Conservation (phyloP, 106 monocot species). For the Triglochin maritima region DNA sequence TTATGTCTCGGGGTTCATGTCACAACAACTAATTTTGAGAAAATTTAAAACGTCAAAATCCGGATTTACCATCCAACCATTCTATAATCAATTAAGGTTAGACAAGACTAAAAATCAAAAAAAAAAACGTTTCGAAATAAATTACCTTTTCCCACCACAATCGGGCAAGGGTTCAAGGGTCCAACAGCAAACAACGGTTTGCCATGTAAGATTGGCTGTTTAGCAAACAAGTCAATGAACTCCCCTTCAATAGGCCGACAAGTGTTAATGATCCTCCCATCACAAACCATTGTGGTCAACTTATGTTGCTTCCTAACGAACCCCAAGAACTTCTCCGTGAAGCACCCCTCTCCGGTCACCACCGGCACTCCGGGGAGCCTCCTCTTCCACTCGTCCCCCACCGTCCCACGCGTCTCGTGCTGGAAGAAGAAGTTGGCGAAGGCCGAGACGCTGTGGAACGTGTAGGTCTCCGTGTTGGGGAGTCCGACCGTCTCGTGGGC, state of each 20-base stretch:
- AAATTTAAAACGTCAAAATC: too few species aligned
- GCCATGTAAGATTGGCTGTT: not conserved
- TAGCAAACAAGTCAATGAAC: slow-evolving; percentile 35
- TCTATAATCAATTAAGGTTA: too few species aligned
- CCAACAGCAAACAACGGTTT: slow-evolving; percentile 43
- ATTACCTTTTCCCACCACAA: too few species aligned
- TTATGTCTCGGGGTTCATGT: too few species aligned
- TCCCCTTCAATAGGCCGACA: slow-evolving; percentile 39
- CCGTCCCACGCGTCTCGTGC: slow-evolving; percentile 12
- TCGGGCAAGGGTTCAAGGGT: slow-evolving; percentile 25
- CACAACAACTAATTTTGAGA: too few species aligned
- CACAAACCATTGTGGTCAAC: not conserved
- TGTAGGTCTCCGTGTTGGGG: slow-evolving; percentile 39
- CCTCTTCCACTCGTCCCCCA: not conserved
- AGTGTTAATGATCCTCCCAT: slow-evolving; percentile 40
- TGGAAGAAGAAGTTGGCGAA: slow-evolving; percentile 35
- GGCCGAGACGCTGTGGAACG: slow-evolving; percentile 42
- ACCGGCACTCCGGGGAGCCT: not conserved
- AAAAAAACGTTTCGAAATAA: too few species aligned
- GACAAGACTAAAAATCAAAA: too few species aligned
- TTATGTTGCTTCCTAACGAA: slow-evolving; percentile 1
- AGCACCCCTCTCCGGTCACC: slow-evolving; percentile 26
- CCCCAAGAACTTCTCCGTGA: slow-evolving; percentile 32
- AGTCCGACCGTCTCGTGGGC: slow-evolving; percentile 22
- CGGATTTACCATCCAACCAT: too few species aligned